Evolutionary conservation across 2,329 filamentous ascomycete genomes (phyloP), one percentile per base, ranked within the genome.

Genomic region (Trichoderma pleuroti): DNA sequence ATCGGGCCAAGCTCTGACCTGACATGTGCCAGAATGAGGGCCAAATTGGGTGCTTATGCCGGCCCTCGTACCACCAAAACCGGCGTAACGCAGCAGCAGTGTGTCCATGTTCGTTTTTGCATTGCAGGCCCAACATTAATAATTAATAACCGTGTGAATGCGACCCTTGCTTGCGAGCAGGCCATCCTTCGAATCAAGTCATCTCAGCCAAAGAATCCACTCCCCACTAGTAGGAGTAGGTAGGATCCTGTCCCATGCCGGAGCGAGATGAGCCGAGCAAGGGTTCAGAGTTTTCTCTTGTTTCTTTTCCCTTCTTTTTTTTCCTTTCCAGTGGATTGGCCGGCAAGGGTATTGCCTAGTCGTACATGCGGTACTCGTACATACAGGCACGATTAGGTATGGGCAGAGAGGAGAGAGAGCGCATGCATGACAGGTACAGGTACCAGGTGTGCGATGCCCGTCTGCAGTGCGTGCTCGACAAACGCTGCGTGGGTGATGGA

Each of bases 201-300:
- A 28, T 60, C 26, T 46, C 24, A 60, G n/a, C 46, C 54, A 18
- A 9, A 36, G 65, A 46, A 52, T 16, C 65, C 56, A 68, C 65
- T 26, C 52, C 32, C 28, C 21, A n/a, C 56, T 18, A 42, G 65
- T 54, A 60, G 59, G 4, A n/a, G 28, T n/a, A n/a, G 36, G 59
- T 18, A 21, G 56, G 65, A 68, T 68, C 65, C 56, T 42, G 60
- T 68, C 65, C 65, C 56, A 26, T 18, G 21, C 56, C 26, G 21
- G 56, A 68, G 36, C 54, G 56, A 68, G 54, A 68, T 68, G 65
- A 60, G 65, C 65, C 56, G 56, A 21, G 18, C 65, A 65, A 54
- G 64, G 56, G 65, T 8, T 39, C 10, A 21, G 36, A 36, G 5
- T 39, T 60, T 36, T 34, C 32, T 26, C 57, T 36, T 24, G 5